Conservation (phyloP, 2,329 filamentous ascomycete genomes). For the Parastagonospora avenae region DNA sequence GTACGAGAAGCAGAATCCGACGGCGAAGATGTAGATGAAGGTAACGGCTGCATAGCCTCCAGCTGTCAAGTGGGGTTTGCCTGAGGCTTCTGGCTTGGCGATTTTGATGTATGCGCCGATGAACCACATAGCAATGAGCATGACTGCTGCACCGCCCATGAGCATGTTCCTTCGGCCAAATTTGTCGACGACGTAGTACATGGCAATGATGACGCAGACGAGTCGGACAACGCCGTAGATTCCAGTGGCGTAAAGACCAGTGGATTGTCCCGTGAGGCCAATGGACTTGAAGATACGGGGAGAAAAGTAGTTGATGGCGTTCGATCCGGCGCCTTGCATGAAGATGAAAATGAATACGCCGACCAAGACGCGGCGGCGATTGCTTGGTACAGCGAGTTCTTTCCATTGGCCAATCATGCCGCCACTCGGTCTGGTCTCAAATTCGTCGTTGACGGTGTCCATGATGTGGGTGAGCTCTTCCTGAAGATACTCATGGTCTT, state of each 20-base stretch:
- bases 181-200: slow-evolving; percentile 70
- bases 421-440: slow-evolving; percentile 33
- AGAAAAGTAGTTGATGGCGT: slow-evolving; percentile 76
- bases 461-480: slow-evolving; percentile 62
- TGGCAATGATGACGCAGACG: slow-evolving; percentile 69
- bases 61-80: slow-evolving; percentile 47
- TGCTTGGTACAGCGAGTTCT: neutral
- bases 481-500: slow-evolving; percentile 75
- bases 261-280: slow-evolving; percentile 65
- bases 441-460: slow-evolving; percentile 50
- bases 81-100: slow-evolving; percentile 26
- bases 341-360: slow-evolving; percentile 77
- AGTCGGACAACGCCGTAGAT: slow-evolving; percentile 81
- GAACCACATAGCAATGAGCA: slow-evolving; percentile 69
- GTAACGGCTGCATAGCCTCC: slow-evolving; percentile 67
- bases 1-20: slow-evolving; percentile 72
- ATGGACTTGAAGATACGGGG: slow-evolving; percentile 72
- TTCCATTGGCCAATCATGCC: neutral
- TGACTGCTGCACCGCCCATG: slow-evolving; percentile 66
- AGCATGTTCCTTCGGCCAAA: slow-evolving; percentile 67
- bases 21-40: slow-evolving; percentile 78
- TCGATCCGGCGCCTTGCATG: slow-evolving; percentile 79
- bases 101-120: slow-evolving; percentile 64
- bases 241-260: slow-evolving; percentile 69
- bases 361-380: slow-evolving; percentile 69